Base-by-base conservation (phyloP, 805 yeast genomes). In the Candida easanensis region DNA sequence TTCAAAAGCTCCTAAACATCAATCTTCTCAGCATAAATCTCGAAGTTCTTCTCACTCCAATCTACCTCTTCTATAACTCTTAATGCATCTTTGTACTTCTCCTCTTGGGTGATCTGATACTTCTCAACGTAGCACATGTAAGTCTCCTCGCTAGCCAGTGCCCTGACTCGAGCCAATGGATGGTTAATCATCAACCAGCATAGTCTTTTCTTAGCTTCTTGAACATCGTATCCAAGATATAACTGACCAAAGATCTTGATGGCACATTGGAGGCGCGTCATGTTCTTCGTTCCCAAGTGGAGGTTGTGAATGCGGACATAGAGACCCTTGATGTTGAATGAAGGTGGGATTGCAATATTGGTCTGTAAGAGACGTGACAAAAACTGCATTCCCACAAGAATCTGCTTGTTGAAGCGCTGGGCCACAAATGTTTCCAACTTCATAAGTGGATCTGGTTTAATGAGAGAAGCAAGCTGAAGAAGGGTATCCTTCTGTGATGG, bases 271-370 rank as follows among this genome's bases (percentile, higher is more conserved):
- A 79, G 47, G 33, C 80, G 58, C 0, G 60, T 43, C 7, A 65
- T 35, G 39, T 68, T 70, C 5, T 67, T 56, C 1, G 79, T 74
- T 44, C 73, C 73, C 26, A 83, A 62, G 41, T 81, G 83, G 26
- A 79, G 58, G 54, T 83, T 83, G 63, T 71, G 79, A 5, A 76
- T 60, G 23, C 79, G 62, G 1, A 76, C 66, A 35, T 66, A 76
- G 4, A 80, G 57, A 1, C 67, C 61, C 28, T 64, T 53, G 16
- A 61, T 52, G 26, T 54, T 55, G 38, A 58, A 58, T 1, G 33
- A 41, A 1, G 18, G 15, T 3, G 63, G 61, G 3, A 58, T 44
- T 9, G 44, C 28, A 7, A 53, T 35, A 22, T 54, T 54, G 2
- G 50, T 35, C 34, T 52, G 54, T 7, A 57, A 41, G 1, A 54